Evolutionary conservation across 257 asterid species (phyloP), one percentile per base, ranked within the genome.

Genomic region (Ehretia macrophylla): DNA sequence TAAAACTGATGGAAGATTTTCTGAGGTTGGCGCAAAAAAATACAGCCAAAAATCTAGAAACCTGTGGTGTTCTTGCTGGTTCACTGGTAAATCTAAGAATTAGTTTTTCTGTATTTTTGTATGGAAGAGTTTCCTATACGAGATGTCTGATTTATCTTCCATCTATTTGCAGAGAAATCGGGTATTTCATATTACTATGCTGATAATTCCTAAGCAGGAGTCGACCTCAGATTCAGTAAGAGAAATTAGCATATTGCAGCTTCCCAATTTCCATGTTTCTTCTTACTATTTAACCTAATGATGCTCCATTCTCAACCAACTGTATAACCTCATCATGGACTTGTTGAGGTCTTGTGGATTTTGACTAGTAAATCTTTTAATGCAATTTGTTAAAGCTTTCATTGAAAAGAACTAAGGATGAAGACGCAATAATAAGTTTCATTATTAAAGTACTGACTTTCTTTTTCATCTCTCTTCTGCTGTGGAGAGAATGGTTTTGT

Each of bases 31-130:
- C 97, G 47, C 80, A 73, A 56, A 62, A 75, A 77, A 93, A 89
- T 74, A 92, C 99, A 37, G 27, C 66, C 55, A 92, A 67, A 62
- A 89, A 92, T 69, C 62, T 92, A 66, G 99, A 92, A 71, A 92
- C 99, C 12, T 92, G 99, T 67, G 99, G 88, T 32, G 89, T 88
- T 72, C 99, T 92, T 78, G 96, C 96, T 59, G 99, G 99, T 66
- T 81, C 95, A 59, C 90, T 92, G 78, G 99, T 92, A 82, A 45
- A 70, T 32, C 17, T 58, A 56, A 35, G 47, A 32, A 64, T 38
- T 66, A 56, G 39, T 27, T 49, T 32, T 39, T 53, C 59, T 62
- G 61, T 51, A 64, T 51, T 10, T n/a, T 17, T 23, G 32, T 32
- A 12, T 23, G 16, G 40, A 72, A 44, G 5, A 17, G 51, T 32